Percentiles rank a stretch among this genome's conserved stretches.
Evolutionary conservation across 2,329 filamentous ascomycete species (phyloP).

Genomic region (Aspergillus chevalieri): DNA sequence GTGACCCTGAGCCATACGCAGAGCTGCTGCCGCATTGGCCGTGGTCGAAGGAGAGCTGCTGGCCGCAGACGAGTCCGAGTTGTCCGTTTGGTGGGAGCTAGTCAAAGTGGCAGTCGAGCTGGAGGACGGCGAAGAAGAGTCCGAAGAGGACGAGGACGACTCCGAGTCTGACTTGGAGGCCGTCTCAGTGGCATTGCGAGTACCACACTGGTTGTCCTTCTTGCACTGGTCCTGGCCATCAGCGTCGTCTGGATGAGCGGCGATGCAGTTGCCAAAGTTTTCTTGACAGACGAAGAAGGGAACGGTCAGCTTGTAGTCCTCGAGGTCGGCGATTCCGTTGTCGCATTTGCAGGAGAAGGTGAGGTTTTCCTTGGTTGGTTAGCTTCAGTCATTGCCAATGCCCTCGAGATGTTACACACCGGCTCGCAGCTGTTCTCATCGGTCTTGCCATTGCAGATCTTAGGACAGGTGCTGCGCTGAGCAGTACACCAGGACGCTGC

Average conservation of each 20-base stretch:
- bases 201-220: constrained; percentile 47
- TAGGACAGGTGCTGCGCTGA: constrained; percentile 54
- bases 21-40: constrained; percentile 42
- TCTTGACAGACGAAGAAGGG: constrained; percentile 55
- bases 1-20: constrained; percentile 42
- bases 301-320: constrained; percentile 52
- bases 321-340: constrained; percentile 53
- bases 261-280: constrained; percentile 47
- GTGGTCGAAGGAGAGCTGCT: constrained; percentile 23
- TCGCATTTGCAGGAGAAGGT: constrained; percentile 53
- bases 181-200: constrained; percentile 37
- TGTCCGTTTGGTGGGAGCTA: constrained; percentile 22
- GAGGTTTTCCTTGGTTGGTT: constrained; percentile 40
- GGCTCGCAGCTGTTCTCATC: constrained; percentile 50
- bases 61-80: constrained; percentile 19
- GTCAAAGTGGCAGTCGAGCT: constrained; percentile 25
- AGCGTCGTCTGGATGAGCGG: constrained; percentile 39
- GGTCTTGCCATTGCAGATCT: constrained; percentile 50
- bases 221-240: constrained; percentile 46
- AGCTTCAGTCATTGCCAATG: background rate
- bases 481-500: constrained; percentile 53
- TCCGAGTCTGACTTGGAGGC: constrained; percentile 24
- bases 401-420: constrained; percentile 40
- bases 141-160: constrained; percentile 14
- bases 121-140: constrained; percentile 22